Evolutionary conservation across 2,329 filamentous ascomycete genomes (phyloP).

Genomic region (Cladobotryum protrusum): DNA sequence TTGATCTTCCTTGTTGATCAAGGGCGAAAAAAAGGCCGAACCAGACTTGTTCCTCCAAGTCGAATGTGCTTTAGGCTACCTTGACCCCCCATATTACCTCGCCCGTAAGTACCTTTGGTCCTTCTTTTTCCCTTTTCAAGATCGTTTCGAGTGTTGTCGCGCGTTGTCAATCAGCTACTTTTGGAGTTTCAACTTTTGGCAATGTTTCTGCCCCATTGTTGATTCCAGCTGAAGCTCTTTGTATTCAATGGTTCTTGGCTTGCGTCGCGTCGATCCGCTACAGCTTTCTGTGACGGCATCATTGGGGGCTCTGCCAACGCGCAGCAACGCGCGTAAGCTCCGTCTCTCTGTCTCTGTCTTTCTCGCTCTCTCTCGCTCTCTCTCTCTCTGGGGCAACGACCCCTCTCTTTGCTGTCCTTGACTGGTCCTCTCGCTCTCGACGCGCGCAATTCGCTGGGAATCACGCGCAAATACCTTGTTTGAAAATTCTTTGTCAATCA

Average conservation of each 20-base stretch:
- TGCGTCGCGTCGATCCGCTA: conserved; percentile 12
- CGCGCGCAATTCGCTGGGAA: conserved; percentile 3
- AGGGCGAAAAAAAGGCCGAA: conserved; percentile 13
- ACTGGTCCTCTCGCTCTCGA: background rate
- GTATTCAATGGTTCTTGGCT: conserved; percentile 5
- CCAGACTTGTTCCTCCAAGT: conserved; percentile 15
- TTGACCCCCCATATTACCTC: conserved; percentile 23
- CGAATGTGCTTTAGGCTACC: conserved; percentile 20
- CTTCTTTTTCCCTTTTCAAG: conserved; percentile 12
- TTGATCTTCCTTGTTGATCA: conserved; percentile 15
- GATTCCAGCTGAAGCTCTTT: conserved; percentile 1
- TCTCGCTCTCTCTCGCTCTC: conserved; percentile 1
- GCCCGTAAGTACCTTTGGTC: conserved; percentile 29
- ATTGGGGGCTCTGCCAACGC: conserved; percentile 10
- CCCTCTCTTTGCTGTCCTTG: conserved; percentile 6
- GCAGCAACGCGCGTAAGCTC: conserved; percentile 8
- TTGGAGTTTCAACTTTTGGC: background rate
- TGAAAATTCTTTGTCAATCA: background rate
- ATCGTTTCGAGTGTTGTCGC: conserved; percentile 14
- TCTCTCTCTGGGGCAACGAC: conserved; percentile 6
- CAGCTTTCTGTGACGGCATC: conserved; percentile 6
- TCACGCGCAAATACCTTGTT: background rate
- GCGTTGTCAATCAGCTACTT: conserved; percentile 6
- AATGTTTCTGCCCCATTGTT: conserved; percentile 8
- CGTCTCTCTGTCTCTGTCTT: background rate